Evolutionary conservation across 495 filamentous ascomycete genomes (phyloP).

Genomic region (Pseudomonodictys pantanalensis): DNA sequence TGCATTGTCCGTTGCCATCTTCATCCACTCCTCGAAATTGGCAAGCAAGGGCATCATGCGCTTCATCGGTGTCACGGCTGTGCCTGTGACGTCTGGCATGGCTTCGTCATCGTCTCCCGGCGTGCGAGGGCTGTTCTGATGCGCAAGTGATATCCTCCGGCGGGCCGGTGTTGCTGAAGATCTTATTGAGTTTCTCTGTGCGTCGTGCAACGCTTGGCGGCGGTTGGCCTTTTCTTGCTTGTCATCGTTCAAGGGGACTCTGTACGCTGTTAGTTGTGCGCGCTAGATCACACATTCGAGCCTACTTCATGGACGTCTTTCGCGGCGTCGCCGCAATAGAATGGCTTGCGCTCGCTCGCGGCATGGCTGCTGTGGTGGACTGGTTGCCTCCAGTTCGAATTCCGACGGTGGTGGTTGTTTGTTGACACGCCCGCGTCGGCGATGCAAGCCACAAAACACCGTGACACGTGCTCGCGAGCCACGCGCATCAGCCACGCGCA

Average conservation of each 20-base stretch:
- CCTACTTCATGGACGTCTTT: conserved; percentile 38
- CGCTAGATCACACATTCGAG: not conserved
- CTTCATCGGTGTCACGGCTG: conserved; percentile 90
- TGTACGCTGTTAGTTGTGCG: conserved; percentile 20
- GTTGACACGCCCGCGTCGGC: not conserved
- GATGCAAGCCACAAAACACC: not conserved
- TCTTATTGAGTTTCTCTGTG: conserved; percentile 87
- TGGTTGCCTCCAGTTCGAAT: not conserved
- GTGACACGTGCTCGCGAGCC: too few relatives aligned
- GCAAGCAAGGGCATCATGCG: conserved; percentile 82
- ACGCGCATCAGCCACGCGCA: too few relatives aligned
- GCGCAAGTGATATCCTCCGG: conserved; percentile 58
- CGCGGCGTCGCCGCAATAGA: conserved; percentile 35
- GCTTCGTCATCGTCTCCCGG: conserved; percentile 65
- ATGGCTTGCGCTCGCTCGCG: conserved; percentile 30
- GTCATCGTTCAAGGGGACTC: conserved; percentile 94
- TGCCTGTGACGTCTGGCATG: conserved; percentile 57
- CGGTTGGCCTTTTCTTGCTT: conserved; percentile 85
- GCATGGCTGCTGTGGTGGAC: conserved; percentile 16
- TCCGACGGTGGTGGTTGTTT: not conserved
- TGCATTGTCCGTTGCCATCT: conserved; percentile 96
- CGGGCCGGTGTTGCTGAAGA: conserved; percentile 86
- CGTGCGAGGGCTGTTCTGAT: conserved; percentile 65
- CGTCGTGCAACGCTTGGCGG: conserved; percentile 81
- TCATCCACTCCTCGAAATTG: conserved; percentile 99